Conservation (phyloP, 768 basidiomycete genomes). For the Tephrocybe sp. region DNA sequence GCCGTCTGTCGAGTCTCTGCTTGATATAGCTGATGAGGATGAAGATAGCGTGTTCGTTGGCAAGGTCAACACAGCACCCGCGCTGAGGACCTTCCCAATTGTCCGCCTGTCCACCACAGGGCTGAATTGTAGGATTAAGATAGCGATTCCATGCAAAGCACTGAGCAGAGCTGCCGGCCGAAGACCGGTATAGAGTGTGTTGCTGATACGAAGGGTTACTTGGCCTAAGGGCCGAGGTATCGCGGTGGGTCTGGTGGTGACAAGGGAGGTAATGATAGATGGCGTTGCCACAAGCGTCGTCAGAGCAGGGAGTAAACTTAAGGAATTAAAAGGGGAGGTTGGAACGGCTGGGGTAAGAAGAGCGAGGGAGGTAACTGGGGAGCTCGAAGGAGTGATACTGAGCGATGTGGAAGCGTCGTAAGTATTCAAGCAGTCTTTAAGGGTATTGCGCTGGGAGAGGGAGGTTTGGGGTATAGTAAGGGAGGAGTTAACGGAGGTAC, state of each 20-base stretch:
- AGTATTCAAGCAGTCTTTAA: slow-evolving; percentile 8
- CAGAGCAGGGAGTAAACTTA: slow-evolving; percentile 41
- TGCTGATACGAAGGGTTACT: slow-evolving; percentile 40
- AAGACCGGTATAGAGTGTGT: slow-evolving; percentile 45
- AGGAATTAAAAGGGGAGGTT: slow-evolving; percentile 24
- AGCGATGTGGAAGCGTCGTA: slow-evolving; percentile 5
- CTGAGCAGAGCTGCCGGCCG: slow-evolving; percentile 41
- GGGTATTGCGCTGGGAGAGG: neutral
- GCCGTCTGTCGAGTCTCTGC: slow-evolving; percentile 24
- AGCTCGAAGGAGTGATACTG: slow-evolving; percentile 9
- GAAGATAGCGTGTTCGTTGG: neutral
- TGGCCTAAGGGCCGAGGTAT: slow-evolving; percentile 28
- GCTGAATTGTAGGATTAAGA: slow-evolving; percentile 36
- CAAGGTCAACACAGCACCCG: slow-evolving; percentile 31
- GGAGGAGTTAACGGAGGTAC: slow-evolving; percentile 7
- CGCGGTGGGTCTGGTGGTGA: slow-evolving; percentile 8
- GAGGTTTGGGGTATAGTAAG: slow-evolving; percentile 5
- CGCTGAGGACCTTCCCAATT: slow-evolving; percentile 45
- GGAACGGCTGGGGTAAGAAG: slow-evolving; percentile 14
- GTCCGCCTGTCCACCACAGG: slow-evolving; percentile 42
- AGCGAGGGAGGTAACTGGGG: slow-evolving; percentile 11
- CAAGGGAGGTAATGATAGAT: slow-evolving; percentile 28
- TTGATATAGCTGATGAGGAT: neutral
- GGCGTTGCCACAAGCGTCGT: slow-evolving; percentile 38
- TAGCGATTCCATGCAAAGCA: slow-evolving; percentile 30